These are phyloP conservation scores for Debaryomycetaceae sp. DNA, from an alignment of 1,139 yeast species.

Conservation along the genomic window DNA sequence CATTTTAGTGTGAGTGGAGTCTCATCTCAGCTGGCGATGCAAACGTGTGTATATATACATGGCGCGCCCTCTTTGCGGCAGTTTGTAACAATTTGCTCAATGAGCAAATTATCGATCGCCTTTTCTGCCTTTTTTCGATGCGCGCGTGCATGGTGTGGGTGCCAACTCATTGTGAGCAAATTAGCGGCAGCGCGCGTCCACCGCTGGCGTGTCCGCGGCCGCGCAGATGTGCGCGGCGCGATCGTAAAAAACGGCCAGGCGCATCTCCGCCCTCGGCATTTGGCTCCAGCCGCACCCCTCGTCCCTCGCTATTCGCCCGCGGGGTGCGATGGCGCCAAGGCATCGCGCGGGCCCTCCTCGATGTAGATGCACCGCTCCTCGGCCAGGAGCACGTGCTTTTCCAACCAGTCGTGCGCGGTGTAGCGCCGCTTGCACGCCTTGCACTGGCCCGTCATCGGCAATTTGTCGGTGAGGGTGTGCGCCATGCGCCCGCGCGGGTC, in stretches of 20 bases:
- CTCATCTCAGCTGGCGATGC: not conserved
- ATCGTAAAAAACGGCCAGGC: too few relatives aligned
- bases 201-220: too few relatives aligned
- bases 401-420: constrained; percentile 40
- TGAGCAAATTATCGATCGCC: constrained; percentile 5
- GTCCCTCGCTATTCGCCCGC: too few relatives aligned
- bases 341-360: too few relatives aligned
- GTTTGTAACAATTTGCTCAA: constrained; percentile 3
- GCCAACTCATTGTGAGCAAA: too few relatives aligned
- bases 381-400: constrained; percentile 32
- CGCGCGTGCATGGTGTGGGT: too few relatives aligned
- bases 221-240: too few relatives aligned
- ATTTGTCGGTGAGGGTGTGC: constrained; percentile 40
- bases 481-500: constrained; percentile 41
- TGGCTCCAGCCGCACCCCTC: too few relatives aligned
- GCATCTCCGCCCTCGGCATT: too few relatives aligned
- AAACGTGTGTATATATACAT: not conserved
- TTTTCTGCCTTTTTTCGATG: too few relatives aligned
- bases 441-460: constrained; percentile 37
- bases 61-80: not conserved
- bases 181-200: too few relatives aligned
- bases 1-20: not conserved
- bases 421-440: constrained; percentile 34
- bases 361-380: constrained; percentile 19
- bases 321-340: too few relatives aligned